Conservation (phyloP, 805 yeast species). For the Wickerhamiella sorbophila region DNA sequence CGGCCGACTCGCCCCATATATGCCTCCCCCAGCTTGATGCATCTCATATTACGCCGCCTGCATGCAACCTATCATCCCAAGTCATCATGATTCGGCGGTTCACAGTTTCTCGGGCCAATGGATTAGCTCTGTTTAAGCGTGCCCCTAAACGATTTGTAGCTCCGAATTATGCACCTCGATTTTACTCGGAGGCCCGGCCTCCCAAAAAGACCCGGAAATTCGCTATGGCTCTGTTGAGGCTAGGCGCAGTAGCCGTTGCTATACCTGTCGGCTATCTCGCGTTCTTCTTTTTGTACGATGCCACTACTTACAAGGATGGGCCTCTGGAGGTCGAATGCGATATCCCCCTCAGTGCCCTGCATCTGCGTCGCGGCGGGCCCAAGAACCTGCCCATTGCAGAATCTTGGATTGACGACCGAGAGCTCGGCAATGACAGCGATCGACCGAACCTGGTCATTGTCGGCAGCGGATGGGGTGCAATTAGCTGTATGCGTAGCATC, state of each 20-base stretch:
- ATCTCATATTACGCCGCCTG: too few species aligned
- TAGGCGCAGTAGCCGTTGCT: constrained; percentile 9
- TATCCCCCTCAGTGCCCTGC: constrained; percentile 39
- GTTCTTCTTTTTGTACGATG: constrained; percentile 48
- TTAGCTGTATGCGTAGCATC: constrained; percentile 39
- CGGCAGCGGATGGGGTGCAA: constrained; percentile 65
- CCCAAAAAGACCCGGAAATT: background rate
- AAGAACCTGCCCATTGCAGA: constrained; percentile 51
- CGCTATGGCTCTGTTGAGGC: background rate
- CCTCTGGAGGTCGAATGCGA: constrained; percentile 29
- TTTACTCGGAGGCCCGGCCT: background rate
- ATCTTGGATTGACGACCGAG: constrained; percentile 43
- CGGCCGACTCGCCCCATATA: too few species aligned
- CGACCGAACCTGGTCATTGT: constrained; percentile 46
- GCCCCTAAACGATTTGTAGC: background rate
- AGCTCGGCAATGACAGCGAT: constrained; percentile 32
- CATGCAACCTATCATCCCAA: background rate
- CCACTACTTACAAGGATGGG: constrained; percentile 40
- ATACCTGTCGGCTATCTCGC: constrained; percentile 24
- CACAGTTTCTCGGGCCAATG: background rate
- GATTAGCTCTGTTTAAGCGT: background rate
- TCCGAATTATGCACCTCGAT: background rate
- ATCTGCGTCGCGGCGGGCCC: constrained; percentile 52
- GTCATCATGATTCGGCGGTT: background rate
- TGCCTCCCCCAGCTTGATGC: too few species aligned